Conservation (phyloP, 331 rosid genomes). For the Acacia concinna region DNA sequence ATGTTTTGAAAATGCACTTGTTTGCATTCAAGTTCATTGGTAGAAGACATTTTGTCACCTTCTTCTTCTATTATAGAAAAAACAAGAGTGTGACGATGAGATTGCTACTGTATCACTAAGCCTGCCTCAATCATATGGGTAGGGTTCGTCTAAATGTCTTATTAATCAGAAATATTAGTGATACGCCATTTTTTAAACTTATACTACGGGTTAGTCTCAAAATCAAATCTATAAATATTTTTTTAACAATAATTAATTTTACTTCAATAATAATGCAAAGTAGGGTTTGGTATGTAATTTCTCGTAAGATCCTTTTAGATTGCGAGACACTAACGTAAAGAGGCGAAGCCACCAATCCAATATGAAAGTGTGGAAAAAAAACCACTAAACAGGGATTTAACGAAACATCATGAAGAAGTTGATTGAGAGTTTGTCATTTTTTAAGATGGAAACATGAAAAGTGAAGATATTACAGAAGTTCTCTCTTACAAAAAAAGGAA, state of each 20-base stretch:
- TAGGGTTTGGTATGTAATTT: no score
- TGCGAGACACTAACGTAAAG: no score
- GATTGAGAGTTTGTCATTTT: not conserved
- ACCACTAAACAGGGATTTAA: no score
- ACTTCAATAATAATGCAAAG: not conserved
- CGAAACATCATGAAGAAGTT: not conserved
- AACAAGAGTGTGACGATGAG: slow-evolving; percentile 22
- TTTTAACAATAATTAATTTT: not conserved
- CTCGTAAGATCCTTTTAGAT: no score
- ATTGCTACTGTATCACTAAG: slow-evolving; percentile 1
- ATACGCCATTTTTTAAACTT: not conserved
- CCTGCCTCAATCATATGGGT: slow-evolving; percentile 4
- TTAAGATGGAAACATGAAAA: not conserved
- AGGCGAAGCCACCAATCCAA: no score
- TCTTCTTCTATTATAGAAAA: slow-evolving; percentile 25
- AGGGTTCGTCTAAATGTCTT: no score
- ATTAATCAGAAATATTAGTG: no score
- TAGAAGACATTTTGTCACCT: slow-evolving; percentile 21
- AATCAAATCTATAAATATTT: not conserved
- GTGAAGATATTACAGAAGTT: not conserved
- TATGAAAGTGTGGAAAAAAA: no score
- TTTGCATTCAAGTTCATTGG: not conserved
- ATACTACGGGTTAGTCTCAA: not conserved
- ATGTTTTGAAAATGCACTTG: slow-evolving; percentile 25
- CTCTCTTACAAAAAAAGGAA: not conserved